These are phyloP conservation scores for Hydrangea macrophylla DNA, from an alignment of 148 eudicot species.

Conservation along the genomic window DNA sequence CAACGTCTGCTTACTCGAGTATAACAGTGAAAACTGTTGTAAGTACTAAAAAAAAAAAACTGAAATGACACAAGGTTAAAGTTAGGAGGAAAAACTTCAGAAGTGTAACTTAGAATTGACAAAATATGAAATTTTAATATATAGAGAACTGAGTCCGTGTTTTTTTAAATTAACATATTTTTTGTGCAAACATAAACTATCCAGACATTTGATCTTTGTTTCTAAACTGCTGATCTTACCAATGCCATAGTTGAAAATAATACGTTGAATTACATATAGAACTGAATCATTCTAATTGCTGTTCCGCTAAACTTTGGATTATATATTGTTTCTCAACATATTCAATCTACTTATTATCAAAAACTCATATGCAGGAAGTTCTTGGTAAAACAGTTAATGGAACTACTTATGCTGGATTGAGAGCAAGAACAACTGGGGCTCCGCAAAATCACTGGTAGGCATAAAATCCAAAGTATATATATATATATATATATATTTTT, in stretches of 20 bases:
- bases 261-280: not conserved
- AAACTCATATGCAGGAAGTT: slow-evolving; percentile 58
- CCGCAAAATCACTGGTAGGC: slow-evolving; percentile 96
- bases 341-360: not conserved
- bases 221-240: not conserved
- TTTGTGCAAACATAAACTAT: too few species aligned
- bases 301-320: not conserved
- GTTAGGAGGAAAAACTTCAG: not conserved
- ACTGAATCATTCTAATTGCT: not conserved
- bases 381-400: slow-evolving; percentile 90
- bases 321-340: not conserved
- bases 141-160: not conserved
- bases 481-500: too few species aligned
- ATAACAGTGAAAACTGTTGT: not conserved
- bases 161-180: too few species aligned
- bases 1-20: too few species aligned
- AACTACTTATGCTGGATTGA: slow-evolving; percentile 87
- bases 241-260: not conserved
- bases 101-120: too few species aligned
- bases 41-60: not conserved
- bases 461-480: not conserved
- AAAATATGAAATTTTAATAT: too few species aligned
- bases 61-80: too few species aligned
- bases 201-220: too few species aligned
- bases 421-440: slow-evolving; percentile 99